These are phyloP conservation scores for Fusarium haematococcum DNA, from an alignment of 2,329 filamentous ascomycete species.

Conservation along the genomic window DNA sequence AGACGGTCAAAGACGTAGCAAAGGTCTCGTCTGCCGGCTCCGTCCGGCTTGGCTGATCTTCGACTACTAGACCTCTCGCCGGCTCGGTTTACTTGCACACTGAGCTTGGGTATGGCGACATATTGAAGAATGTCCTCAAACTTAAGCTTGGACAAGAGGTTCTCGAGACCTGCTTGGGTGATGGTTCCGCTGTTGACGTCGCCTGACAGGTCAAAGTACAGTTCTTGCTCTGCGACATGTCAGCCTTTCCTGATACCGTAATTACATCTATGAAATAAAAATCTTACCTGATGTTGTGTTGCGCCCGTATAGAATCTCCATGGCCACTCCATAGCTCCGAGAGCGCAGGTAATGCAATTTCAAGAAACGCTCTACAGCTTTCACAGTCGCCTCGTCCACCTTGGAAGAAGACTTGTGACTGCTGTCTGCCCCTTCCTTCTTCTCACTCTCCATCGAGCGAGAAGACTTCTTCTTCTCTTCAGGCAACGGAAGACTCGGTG, in stretches of 20 bases:
- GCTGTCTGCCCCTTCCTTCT: background rate
- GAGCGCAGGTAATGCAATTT: slow-evolving; percentile 20
- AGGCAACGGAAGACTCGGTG: background rate
- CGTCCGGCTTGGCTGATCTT: background rate
- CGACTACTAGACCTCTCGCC: background rate
- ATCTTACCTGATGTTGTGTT: slow-evolving; percentile 1
- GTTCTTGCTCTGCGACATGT: slow-evolving; percentile 4
- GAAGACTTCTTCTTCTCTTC: background rate
- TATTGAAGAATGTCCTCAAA: slow-evolving; percentile 18
- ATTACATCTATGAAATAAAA: background rate
- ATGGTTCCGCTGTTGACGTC: background rate
- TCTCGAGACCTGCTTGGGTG: background rate
- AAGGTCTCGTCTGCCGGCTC: background rate
- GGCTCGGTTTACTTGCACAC: background rate
- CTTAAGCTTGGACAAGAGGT: slow-evolving; percentile 2
- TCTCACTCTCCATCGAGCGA: background rate
- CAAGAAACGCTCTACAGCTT: slow-evolving; percentile 2
- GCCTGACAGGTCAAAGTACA: slow-evolving; percentile 10
- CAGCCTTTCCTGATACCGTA: background rate
- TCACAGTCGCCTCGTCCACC: slow-evolving; percentile 12
- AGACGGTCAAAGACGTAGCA: background rate
- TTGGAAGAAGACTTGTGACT: background rate
- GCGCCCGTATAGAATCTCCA: slow-evolving; percentile 14
- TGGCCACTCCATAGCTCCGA: background rate
- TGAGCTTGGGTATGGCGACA: slow-evolving; percentile 7